Percentiles rank a stretch among this genome's conserved stretches.
These are phyloP conservation scores for Cynara cardunculus DNA, from an alignment of 129 eudicot species.

Conservation along the genomic window DNA sequence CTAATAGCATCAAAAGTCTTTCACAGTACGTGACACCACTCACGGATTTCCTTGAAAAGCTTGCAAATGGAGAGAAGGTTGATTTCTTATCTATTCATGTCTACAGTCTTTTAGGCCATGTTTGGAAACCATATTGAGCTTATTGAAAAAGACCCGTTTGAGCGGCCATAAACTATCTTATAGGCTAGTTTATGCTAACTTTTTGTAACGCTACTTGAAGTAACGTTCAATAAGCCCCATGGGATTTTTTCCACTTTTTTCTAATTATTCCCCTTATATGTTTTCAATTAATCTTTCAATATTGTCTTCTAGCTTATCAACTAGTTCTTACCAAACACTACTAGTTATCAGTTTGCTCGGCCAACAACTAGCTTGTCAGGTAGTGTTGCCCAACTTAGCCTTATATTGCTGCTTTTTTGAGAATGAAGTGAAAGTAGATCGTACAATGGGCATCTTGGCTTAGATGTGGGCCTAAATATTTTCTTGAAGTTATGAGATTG, in stretches of 20 bases:
- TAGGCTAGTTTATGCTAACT: background rate
- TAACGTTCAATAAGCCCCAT: background rate
- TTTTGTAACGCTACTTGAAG: background rate
- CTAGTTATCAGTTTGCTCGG: background rate
- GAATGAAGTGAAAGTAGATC: background rate
- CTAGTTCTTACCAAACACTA: background rate
- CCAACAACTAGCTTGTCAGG: background rate
- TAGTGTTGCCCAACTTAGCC: background rate
- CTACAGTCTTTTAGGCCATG: background rate
- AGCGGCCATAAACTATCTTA: background rate
- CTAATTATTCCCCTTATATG: background rate
- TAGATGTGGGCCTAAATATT: background rate
- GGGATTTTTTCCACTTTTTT: background rate
- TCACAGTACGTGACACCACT: conserved; percentile 85
- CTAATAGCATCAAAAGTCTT: conserved; percentile 73
- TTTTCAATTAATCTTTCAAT: background rate
- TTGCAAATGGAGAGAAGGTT: conserved; percentile 86
- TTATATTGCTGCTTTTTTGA: background rate
- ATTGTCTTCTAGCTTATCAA: background rate
- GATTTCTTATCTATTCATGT: conserved; percentile 13
- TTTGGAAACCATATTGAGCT: background rate
- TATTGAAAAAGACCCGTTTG: background rate
- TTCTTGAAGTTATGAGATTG: conserved; percentile 11
- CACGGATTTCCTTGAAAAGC: conserved; percentile 67
- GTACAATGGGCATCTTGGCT: background rate